These are phyloP conservation scores for Trichoderma pleuroti DNA, from an alignment of 2,329 filamentous ascomycete species.

Conservation along the genomic window DNA sequence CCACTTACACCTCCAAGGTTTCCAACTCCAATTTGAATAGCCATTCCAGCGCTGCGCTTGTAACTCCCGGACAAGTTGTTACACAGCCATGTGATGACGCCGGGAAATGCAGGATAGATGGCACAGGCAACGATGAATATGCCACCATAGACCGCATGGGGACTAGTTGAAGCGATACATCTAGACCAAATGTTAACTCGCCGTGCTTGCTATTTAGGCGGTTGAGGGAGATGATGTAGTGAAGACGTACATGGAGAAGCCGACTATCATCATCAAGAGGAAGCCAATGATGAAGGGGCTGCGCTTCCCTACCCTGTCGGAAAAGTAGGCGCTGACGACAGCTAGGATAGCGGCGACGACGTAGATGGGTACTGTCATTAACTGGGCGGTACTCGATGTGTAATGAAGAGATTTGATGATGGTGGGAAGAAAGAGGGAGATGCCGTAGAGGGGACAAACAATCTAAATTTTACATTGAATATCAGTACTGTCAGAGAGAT, in stretches of 20 bases:
- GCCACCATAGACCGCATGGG: constrained; percentile 65
- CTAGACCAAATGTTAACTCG: constrained; percentile 34
- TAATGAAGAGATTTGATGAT: constrained; percentile 61
- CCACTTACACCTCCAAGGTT: constrained; percentile 52
- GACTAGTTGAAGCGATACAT: constrained; percentile 55
- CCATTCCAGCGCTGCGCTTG: constrained; percentile 65
- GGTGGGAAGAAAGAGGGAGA: constrained; percentile 59
- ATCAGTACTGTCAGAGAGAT: not conserved
- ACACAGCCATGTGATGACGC: constrained; percentile 72
- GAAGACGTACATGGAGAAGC: constrained; percentile 48
- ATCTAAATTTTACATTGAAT: constrained; percentile 33
- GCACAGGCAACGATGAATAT: constrained; percentile 73
- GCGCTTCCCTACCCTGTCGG: constrained; percentile 52
- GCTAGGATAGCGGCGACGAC: constrained; percentile 61
- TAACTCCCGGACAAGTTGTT: constrained; percentile 69
- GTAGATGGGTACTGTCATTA: constrained; percentile 60
- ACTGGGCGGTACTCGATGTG: constrained; percentile 54
- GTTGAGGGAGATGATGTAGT: not conserved
- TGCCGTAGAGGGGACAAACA: constrained; percentile 53
- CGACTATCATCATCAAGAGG: constrained; percentile 52
- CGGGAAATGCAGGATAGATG: constrained; percentile 76
- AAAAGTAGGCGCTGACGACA: constrained; percentile 50
- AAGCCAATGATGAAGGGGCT: constrained; percentile 54
- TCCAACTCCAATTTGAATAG: constrained; percentile 59
- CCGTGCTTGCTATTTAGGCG: not conserved